These are phyloP conservation scores for Phytophthora europaea DNA, from an alignment of 352 stramenopile species.

Conservation along the genomic window DNA sequence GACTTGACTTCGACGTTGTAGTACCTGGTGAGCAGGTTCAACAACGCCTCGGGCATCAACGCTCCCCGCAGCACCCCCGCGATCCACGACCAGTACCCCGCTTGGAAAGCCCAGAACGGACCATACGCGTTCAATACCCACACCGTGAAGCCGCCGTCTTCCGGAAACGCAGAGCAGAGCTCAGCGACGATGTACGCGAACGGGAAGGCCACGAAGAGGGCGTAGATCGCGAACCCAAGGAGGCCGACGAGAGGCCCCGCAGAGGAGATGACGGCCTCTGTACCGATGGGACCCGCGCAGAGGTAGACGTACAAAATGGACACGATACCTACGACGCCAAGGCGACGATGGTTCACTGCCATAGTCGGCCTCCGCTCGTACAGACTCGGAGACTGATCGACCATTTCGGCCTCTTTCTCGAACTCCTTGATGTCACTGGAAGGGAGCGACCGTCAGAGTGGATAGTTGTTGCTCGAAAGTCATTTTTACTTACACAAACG, in stretches of 20 bases:
- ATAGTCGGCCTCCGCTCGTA: conserved; percentile 21
- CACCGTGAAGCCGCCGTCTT: conserved; percentile 84
- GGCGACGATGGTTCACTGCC: conserved; percentile 43
- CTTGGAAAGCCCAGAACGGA: conserved; percentile 83
- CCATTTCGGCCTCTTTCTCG: conserved; percentile 45
- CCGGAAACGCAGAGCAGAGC: conserved; percentile 90
- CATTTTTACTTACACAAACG: conserved; percentile 20
- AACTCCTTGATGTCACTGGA: conserved; percentile 35
- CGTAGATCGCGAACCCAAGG: conserved; percentile 86
- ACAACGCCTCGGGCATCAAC: conserved; percentile 71
- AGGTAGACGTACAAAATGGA: conserved; percentile 51
- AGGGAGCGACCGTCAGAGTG: background rate
- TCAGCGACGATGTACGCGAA: conserved; percentile 94
- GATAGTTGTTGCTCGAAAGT: background rate
- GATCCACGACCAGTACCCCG: conserved; percentile 86
- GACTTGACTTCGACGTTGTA: conserved; percentile 44
- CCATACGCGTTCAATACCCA: conserved; percentile 94
- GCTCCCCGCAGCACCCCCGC: conserved; percentile 64
- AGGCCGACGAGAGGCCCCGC: conserved; percentile 73
- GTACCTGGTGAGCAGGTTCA: conserved; percentile 45
- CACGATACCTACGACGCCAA: conserved; percentile 38
- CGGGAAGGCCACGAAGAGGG: conserved; percentile 88
- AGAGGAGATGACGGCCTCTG: conserved; percentile 41
- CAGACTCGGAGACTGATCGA: conserved; percentile 37
- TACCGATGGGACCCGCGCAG: conserved; percentile 48